phyloP scores from a whole-genome alignment of 2,329 filamentous ascomycete genomes.

The Nannizziopsis barbatae region DNA sequence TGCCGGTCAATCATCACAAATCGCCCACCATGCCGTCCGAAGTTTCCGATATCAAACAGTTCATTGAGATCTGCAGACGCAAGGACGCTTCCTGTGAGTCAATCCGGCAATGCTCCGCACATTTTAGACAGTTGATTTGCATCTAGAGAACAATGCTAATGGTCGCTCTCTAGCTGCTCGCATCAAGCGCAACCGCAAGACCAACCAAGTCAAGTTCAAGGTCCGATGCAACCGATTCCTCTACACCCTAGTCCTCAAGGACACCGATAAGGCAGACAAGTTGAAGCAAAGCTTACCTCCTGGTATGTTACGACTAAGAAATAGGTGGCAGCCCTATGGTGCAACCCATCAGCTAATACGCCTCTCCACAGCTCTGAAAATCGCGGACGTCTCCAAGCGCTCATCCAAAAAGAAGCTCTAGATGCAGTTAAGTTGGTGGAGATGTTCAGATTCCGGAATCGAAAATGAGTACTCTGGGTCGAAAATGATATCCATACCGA shows the following conservation, averaged over 20 bases:
- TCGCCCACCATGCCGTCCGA: slow-evolving; percentile 81
- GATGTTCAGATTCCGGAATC: slow-evolving; percentile 3
- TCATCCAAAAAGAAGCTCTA: slow-evolving; percentile 38
- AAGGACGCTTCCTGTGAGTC: slow-evolving; percentile 98
- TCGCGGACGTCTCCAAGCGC: slow-evolving; percentile 37
- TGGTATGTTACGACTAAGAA: slow-evolving; percentile 53
- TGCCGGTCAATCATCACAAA: slow-evolving; percentile 3
- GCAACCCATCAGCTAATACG: neutral
- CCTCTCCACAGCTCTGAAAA: slow-evolving; percentile 32
- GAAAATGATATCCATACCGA: neutral
- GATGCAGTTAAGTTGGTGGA: slow-evolving; percentile 9
- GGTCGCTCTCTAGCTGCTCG: slow-evolving; percentile 54
- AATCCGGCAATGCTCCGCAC: neutral
- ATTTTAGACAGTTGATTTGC: neutral
- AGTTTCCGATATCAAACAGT: slow-evolving; percentile 98
- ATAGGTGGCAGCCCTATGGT: neutral
- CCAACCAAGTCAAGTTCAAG: slow-evolving; percentile 99
- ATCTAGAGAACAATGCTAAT: slow-evolving; percentile 1
- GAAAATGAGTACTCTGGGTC: neutral
- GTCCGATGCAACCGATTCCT: slow-evolving; percentile 94
- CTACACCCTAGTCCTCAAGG: slow-evolving; percentile 97
- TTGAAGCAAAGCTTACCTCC: slow-evolving; percentile 97
- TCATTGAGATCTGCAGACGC: slow-evolving; percentile 99
- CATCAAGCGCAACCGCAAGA: slow-evolving; percentile 92
- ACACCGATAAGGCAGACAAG: slow-evolving; percentile 99